These are phyloP conservation scores for Hamamelis virginiana DNA, from an alignment of 164 flowering plant species.

Conservation along the genomic window DNA sequence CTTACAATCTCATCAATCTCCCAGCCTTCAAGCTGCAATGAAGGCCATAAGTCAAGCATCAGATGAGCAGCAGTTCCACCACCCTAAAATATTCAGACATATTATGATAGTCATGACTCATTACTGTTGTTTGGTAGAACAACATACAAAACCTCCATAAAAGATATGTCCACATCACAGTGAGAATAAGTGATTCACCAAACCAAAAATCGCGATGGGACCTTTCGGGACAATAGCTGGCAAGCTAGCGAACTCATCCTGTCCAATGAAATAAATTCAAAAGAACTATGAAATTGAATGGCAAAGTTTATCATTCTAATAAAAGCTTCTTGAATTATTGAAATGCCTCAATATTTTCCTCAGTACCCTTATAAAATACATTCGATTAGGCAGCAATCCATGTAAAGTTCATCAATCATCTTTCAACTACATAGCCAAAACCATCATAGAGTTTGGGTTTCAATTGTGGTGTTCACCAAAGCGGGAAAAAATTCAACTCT, in stretches of 20 bases:
- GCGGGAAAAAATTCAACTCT: too few species aligned
- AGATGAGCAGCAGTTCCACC: constrained; percentile 84
- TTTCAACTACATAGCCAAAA: too few species aligned
- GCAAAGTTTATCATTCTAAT: neutral
- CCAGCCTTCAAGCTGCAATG: constrained; percentile 78
- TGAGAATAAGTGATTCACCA: constrained; percentile 40
- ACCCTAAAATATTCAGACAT: constrained; percentile 44
- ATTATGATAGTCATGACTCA: neutral
- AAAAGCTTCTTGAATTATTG: too few species aligned
- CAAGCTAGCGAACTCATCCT: constrained; percentile 83
- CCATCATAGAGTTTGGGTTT: too few species aligned
- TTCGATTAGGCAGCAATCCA: too few species aligned
- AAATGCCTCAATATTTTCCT: too few species aligned
- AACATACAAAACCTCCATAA: neutral
- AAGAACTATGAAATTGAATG: neutral
- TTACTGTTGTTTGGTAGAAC: neutral
- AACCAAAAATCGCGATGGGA: constrained; percentile 75
- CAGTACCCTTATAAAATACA: too few species aligned
- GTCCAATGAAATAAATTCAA: constrained; percentile 10
- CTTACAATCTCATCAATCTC: constrained; percentile 83
- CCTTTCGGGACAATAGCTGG: constrained; percentile 78
- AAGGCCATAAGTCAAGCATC: constrained; percentile 81
- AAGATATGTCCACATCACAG: neutral
- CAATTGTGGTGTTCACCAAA: too few species aligned
- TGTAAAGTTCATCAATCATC: too few species aligned